Base-by-base conservation (phyloP, 768 basidiomycete genomes). In the Mycena metata region DNA sequence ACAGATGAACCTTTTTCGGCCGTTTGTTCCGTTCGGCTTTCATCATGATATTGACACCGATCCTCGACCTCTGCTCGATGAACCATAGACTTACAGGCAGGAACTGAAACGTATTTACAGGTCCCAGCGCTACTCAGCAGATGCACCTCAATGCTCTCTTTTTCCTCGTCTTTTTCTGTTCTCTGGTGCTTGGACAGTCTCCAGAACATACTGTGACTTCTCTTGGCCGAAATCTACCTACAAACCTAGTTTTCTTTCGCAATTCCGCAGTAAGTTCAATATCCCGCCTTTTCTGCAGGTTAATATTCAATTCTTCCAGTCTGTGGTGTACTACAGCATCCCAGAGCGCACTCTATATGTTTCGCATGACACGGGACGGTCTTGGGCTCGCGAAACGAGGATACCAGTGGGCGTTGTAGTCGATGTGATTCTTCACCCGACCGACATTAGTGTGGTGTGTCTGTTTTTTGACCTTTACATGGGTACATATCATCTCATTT, bases 351-450 rank as follows among this genome's bases (percentile, higher is more conserved):
- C 88, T 69, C 83, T 98, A 3, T 89, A 89, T 73, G 86, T 96
- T 16, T 96, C 96, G 7, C 83, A 85, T n/a, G 89, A 98, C 74
- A 96, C 98, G 81, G 97, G 97, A 50, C 95, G 90, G 79, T 76
- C 81, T 0, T 90, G 87, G 80, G 84, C 83, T 16, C 81, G 79
- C 33, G 86, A 84, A 15, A 79, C 82, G 0, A 86, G 78, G 39
- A 84, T 92, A 60, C 87, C 84, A 0, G 63, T 72, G 60, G 92
- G 91, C 16, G 80, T 87, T 50, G 89, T 92, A 0, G 72, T 82
- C 5, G 89, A 91, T 83, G 89, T 98, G 43, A 81, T 99, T 57
- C 88, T 91, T 67, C 97, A 98, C 75, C 97, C 97, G 2, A 89
- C 90, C 73, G 86, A 96, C 76, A 94, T 89, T 67, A 84, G 85